Evolutionary conservation across 2,329 filamentous ascomycete genomes (phyloP).

Genomic region (Xylariaceae sp.): DNA sequence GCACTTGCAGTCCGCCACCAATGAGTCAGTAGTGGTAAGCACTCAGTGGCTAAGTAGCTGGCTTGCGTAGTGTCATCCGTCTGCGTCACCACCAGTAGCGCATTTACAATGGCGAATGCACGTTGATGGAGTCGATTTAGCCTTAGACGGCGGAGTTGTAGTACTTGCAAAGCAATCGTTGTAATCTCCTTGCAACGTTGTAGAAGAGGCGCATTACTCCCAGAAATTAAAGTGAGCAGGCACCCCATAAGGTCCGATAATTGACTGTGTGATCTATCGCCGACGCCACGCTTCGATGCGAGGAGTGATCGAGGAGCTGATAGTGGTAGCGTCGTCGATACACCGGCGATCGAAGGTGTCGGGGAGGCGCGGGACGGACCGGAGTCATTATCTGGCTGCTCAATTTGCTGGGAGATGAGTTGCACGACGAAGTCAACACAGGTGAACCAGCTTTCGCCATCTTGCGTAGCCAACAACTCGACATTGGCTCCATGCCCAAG

Average conservation of each 20-base stretch:
- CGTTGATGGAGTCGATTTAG: slow-evolving; percentile 65
- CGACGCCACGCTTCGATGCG: slow-evolving; percentile 21
- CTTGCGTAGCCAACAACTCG: slow-evolving; percentile 66
- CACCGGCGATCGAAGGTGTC: slow-evolving; percentile 36
- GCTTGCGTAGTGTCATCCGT: slow-evolving; percentile 67
- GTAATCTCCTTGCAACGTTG: slow-evolving; percentile 56
- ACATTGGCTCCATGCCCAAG: slow-evolving; percentile 73
- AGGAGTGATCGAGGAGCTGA: slow-evolving; percentile 32
- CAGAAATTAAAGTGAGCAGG: slow-evolving; percentile 60
- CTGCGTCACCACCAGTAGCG: slow-evolving; percentile 61
- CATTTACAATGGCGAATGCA: slow-evolving; percentile 74
- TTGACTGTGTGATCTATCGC: slow-evolving; percentile 32
- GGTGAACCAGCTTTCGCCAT: slow-evolving; percentile 62
- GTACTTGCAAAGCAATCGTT: slow-evolving; percentile 54
- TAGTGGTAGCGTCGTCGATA: slow-evolving; percentile 27
- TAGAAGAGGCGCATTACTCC: slow-evolving; percentile 65
- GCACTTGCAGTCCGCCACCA: slow-evolving; percentile 75
- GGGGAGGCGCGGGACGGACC: slow-evolving; percentile 45
- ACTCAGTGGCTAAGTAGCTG: slow-evolving; percentile 54
- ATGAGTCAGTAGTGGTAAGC: slow-evolving; percentile 69
- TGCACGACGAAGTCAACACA: slow-evolving; percentile 70
- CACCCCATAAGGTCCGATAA: slow-evolving; percentile 61
- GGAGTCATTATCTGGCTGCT: slow-evolving; percentile 38
- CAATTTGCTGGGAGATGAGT: slow-evolving; percentile 54
- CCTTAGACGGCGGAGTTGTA: slow-evolving; percentile 57